These are phyloP conservation scores for Chlamydomonas sphaeroides DNA, from an alignment of 139 green algal genomes.

Conservation along the genomic window DNA sequence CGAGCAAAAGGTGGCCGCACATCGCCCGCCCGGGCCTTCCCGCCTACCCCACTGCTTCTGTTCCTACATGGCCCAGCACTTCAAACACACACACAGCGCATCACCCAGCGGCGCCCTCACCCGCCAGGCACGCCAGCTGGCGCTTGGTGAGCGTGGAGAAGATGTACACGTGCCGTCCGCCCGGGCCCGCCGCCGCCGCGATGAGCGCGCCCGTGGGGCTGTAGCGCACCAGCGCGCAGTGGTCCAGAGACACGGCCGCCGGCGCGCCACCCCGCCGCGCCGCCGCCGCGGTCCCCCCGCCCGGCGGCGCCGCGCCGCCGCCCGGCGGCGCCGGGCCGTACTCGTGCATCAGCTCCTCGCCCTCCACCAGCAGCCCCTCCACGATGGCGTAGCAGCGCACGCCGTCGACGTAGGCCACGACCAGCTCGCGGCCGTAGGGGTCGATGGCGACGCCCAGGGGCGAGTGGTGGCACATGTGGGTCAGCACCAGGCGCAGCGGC, in stretches of 20 bases:
- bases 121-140: conserved; percentile 43
- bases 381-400: conserved; percentile 41
- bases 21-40: no score
- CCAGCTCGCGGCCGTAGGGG: conserved; percentile 41
- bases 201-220: conserved; percentile 56
- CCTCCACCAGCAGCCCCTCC: conserved; percentile 47
- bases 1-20: no score
- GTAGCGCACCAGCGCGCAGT: conserved; percentile 48
- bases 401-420: conserved; percentile 45
- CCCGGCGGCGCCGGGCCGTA: neutral
- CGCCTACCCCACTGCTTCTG: no score
- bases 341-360: conserved; percentile 30
- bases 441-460: conserved; percentile 48
- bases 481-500: conserved; percentile 42
- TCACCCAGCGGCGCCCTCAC: no score
- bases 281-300: neutral
- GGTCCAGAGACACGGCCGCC: conserved; percentile 11
- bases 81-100: no score
- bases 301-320: neutral
- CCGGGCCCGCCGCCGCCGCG: conserved; percentile 38
- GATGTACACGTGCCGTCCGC: conserved; percentile 48
- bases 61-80: no score
- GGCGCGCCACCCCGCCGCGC: neutral
- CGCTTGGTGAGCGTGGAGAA: conserved; percentile 53
- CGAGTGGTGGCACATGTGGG: conserved; percentile 48